Percentiles rank a stretch among this genome's conserved stretches.
Evolutionary conservation across 2,329 filamentous ascomycete species (phyloP).

Genomic region (Truncatella angustata): DNA sequence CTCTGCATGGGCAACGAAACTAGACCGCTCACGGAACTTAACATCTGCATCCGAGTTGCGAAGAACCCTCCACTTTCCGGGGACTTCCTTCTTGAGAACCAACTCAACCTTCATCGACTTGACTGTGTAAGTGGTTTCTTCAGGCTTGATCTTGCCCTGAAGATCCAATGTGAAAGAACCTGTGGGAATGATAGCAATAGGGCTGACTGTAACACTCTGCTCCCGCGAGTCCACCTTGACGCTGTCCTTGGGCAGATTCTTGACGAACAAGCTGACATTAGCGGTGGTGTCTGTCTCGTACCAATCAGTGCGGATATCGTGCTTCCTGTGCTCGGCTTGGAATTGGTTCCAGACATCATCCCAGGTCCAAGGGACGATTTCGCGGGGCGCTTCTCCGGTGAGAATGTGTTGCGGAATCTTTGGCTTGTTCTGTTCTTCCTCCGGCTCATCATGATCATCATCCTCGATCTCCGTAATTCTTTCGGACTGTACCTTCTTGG

Average conservation of each 20-base stretch:
- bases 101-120: slow-evolving; percentile 81
- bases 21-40: slow-evolving; percentile 7
- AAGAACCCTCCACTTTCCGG: slow-evolving; percentile 68
- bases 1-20: not conserved
- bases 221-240: slow-evolving; percentile 35
- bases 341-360: slow-evolving; percentile 21
- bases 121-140: slow-evolving; percentile 60
- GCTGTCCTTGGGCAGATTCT: slow-evolving; percentile 38
- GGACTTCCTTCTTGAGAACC: slow-evolving; percentile 62
- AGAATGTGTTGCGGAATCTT: slow-evolving; percentile 3
- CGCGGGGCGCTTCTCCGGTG: not conserved
- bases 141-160: slow-evolving; percentile 61
- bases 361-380: slow-evolving; percentile 14
- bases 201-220: slow-evolving; percentile 20
- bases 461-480: not conserved
- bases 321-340: slow-evolving; percentile 17
- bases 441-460: not conserved
- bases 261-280: slow-evolving; percentile 38
- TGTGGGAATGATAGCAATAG: slow-evolving; percentile 52
- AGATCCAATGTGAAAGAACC: slow-evolving; percentile 59
- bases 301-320: slow-evolving; percentile 37
- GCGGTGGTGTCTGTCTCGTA: slow-evolving; percentile 38
- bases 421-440: not conserved
- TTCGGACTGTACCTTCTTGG: slow-evolving; percentile 13
- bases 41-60: slow-evolving; percentile 39